Conservation (phyloP, 202 grass and related monocot genomes). For the Setaria italica region DNA sequence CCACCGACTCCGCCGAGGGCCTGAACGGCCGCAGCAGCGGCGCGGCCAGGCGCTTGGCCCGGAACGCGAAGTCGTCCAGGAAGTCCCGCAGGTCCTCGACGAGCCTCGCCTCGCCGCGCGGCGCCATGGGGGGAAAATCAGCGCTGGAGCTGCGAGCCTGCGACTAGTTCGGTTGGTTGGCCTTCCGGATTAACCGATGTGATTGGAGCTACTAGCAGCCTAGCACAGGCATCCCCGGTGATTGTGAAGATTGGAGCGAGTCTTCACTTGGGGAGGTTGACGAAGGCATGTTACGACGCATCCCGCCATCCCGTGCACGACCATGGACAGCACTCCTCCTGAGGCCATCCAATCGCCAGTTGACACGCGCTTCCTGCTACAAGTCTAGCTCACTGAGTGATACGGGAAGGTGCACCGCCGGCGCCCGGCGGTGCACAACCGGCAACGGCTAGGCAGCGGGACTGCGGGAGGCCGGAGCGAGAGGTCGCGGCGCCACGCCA, state of each 20-base stretch:
- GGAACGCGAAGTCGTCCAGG: constrained; percentile 34
- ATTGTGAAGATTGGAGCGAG: background rate
- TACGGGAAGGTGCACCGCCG: background rate
- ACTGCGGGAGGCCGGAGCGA: background rate
- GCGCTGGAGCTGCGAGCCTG: background rate
- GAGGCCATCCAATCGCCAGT: background rate
- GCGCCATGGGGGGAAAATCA: background rate
- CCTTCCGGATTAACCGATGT: background rate
- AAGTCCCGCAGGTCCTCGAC: constrained; percentile 31
- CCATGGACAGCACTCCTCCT: background rate
- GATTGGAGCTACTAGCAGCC: background rate
- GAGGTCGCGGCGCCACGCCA: background rate
- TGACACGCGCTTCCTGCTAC: background rate
- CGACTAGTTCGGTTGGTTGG: background rate
- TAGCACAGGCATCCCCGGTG: background rate
- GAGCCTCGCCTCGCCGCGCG: background rate
- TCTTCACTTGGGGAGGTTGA: background rate
- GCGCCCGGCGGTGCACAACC: background rate
- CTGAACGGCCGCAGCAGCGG: constrained; percentile 25
- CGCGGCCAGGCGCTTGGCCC: constrained; percentile 31
- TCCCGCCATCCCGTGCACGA: constrained; percentile 19
- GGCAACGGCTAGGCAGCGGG: background rate
- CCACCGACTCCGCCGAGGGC: background rate
- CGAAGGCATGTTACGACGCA: background rate
- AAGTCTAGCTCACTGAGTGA: background rate